Conservation (phyloP, 495 filamentous ascomycete genomes). For the Aspergillus baeticus region DNA sequence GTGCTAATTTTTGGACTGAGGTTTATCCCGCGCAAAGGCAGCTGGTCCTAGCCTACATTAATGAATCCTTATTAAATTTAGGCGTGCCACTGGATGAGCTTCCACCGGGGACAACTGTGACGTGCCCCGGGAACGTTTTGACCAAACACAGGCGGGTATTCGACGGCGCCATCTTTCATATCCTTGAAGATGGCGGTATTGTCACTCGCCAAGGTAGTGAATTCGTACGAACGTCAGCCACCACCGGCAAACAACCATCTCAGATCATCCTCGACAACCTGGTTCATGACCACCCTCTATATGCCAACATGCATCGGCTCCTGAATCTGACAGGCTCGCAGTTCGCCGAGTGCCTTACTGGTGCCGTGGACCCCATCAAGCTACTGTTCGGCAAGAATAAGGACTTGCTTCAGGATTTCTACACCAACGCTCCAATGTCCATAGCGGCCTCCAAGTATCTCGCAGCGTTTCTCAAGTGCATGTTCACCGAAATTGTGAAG, state of each 20-base stretch:
- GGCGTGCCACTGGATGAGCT: too few species aligned
- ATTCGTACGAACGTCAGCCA: neutral
- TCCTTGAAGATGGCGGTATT: neutral
- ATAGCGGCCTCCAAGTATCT: too few species aligned
- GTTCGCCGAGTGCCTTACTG: neutral
- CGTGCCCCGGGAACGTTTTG: too few species aligned
- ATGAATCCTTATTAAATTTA: too few species aligned
- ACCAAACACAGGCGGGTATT: too few species aligned
- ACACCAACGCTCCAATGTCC: neutral
- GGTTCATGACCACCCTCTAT: constrained; percentile 1
- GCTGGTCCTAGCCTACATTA: too few species aligned
- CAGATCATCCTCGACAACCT: constrained; percentile 1
- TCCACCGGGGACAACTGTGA: too few species aligned
- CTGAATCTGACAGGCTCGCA: neutral
- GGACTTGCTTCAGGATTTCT: constrained; percentile 2
- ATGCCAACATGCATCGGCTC: constrained; percentile 5
- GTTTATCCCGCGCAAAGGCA: too few species aligned
- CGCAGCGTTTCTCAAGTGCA: too few species aligned
- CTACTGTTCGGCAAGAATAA: neutral
- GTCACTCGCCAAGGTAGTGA: neutral
- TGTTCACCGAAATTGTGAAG: too few species aligned
- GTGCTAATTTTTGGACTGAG: too few species aligned
- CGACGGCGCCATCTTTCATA: neutral
- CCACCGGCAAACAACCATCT: neutral
- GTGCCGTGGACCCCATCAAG: constrained; percentile 1